phyloP scores from a whole-genome alignment of 352 stramenopile species.

The Peronospora belbahrii region DNA sequence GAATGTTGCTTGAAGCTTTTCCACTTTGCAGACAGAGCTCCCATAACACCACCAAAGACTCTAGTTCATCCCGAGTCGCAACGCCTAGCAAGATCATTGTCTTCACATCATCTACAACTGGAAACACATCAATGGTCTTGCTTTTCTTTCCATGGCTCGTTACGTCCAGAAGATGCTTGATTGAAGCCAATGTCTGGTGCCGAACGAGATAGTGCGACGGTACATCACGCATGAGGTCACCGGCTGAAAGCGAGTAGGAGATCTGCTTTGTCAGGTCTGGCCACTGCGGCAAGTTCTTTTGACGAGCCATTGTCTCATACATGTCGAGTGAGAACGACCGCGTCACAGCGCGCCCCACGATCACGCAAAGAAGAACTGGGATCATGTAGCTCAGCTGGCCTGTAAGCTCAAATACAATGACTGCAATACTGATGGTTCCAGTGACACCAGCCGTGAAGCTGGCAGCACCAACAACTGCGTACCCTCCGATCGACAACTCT shows the following conservation, averaged over 20 bases:
- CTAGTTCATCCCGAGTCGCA: constrained; percentile 49
- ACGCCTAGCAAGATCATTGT: constrained; percentile 63
- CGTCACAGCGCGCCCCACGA: constrained; percentile 60
- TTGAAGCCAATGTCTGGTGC: constrained; percentile 42
- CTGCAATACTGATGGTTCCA: constrained; percentile 66
- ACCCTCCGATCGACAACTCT: constrained; percentile 52
- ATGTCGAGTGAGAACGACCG: constrained; percentile 72
- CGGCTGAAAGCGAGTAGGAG: constrained; percentile 63
- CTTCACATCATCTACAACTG: constrained; percentile 54
- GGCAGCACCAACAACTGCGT: constrained; percentile 73
- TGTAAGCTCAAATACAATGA: constrained; percentile 86
- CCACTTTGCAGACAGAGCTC: constrained; percentile 30
- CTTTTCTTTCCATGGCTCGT: constrained; percentile 20
- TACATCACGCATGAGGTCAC: constrained; percentile 58
- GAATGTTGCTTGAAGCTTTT: constrained; percentile 1
- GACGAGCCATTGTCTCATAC: constrained; percentile 75
- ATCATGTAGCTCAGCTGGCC: constrained; percentile 87
- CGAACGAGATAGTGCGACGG: constrained; percentile 40
- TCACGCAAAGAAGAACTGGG: constrained; percentile 72
- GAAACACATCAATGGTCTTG: constrained; percentile 44
- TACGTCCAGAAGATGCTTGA: constrained; percentile 37
- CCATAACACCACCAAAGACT: constrained; percentile 53
- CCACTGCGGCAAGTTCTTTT: constrained; percentile 78
- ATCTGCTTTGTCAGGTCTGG: constrained; percentile 69
- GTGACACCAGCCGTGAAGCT: constrained; percentile 79